A percentile compares a stretch with the other conserved stretches of the same genome.
Conservation (phyloP, 805 yeast genomes). For the Wilhelminamyces savonicus region DNA sequence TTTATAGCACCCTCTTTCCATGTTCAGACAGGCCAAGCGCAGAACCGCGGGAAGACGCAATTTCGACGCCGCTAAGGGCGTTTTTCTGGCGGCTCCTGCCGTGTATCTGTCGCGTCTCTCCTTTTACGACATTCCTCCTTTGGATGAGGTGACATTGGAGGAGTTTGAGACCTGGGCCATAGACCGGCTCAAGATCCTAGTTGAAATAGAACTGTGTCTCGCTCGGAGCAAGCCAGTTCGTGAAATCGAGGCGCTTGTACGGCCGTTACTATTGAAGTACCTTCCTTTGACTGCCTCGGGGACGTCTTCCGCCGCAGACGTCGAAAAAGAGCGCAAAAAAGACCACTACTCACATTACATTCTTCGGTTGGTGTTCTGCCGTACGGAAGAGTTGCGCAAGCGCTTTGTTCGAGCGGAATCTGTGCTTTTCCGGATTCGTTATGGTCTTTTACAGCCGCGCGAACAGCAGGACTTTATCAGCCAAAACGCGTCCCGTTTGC, state of each 20-base stretch:
- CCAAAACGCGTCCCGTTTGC: conserved; percentile 46
- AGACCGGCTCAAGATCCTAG: conserved; percentile 74
- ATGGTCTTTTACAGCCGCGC: conserved; percentile 48
- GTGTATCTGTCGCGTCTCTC: conserved; percentile 58
- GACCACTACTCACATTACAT: conserved; percentile 93
- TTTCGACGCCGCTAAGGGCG: conserved; percentile 37
- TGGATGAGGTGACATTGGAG: conserved; percentile 81
- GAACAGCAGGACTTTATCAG: conserved; percentile 73
- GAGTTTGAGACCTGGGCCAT: conserved; percentile 96
- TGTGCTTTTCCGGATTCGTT: conserved; percentile 68
- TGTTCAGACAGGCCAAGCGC: conserved; percentile 73
- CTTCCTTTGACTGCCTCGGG: conserved; percentile 53
- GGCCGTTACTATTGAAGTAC: conserved; percentile 56
- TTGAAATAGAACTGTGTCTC: conserved; percentile 74
- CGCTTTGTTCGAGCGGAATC: conserved; percentile 78
- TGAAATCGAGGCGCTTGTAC: conserved; percentile 61
- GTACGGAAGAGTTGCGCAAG: conserved; percentile 73
- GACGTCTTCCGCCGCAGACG: conserved; percentile 26
- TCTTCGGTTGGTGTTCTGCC: conserved; percentile 81
- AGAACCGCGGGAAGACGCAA: conserved; percentile 69
- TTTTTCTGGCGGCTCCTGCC: conserved; percentile 18
- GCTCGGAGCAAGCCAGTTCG: conserved; percentile 56
- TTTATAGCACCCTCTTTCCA: no score
- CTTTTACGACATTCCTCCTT: conserved; percentile 73
- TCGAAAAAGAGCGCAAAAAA: conserved; percentile 62